Percentiles rank a stretch among this genome's conserved stretches.
phyloP scores from a whole-genome alignment of 768 basidiomycete genomes.

The Hemileccinum rubropunctum region DNA sequence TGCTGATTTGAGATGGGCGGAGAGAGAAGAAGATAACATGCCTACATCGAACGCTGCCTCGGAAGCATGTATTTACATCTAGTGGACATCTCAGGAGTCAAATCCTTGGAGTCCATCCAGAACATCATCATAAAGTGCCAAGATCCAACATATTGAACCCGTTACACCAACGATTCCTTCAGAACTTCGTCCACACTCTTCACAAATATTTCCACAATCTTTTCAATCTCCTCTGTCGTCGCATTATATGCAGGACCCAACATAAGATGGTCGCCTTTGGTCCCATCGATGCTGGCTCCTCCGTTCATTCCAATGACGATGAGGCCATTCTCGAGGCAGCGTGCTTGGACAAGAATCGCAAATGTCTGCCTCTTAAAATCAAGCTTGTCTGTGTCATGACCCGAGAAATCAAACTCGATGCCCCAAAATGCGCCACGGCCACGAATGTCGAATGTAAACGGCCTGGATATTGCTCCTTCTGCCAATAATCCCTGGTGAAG shows the following conservation, averaged over 20 bases:
- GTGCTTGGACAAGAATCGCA: conserved; percentile 69
- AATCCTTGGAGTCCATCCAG: no score
- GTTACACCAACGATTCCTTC: conserved; percentile 32
- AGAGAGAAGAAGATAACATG: no score
- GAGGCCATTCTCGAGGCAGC: conserved; percentile 62
- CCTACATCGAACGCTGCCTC: no score
- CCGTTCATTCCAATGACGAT: conserved; percentile 75
- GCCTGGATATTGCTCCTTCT: conserved; percentile 56
- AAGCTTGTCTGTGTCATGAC: conserved; percentile 37
- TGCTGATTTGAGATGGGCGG: no score
- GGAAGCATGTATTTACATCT: no score
- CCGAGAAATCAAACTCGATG: conserved; percentile 74
- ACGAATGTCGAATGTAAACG: conserved; percentile 75
- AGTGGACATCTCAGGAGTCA: no score
- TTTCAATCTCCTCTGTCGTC: conserved; percentile 63
- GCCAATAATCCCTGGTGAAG: conserved; percentile 53
- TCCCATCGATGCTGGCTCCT: conserved; percentile 66
- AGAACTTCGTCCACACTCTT: conserved; percentile 64
- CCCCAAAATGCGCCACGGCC: conserved; percentile 85
- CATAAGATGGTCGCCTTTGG: conserved; percentile 68
- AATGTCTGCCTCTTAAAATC: conserved; percentile 55
- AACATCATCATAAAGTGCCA: no score
- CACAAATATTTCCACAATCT: conserved; percentile 64
- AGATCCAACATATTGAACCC: no score
- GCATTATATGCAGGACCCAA: conserved; percentile 82